phyloP scores from a whole-genome alignment of 352 stramenopile genomes.

The Globisporangium heterothallicum region DNA sequence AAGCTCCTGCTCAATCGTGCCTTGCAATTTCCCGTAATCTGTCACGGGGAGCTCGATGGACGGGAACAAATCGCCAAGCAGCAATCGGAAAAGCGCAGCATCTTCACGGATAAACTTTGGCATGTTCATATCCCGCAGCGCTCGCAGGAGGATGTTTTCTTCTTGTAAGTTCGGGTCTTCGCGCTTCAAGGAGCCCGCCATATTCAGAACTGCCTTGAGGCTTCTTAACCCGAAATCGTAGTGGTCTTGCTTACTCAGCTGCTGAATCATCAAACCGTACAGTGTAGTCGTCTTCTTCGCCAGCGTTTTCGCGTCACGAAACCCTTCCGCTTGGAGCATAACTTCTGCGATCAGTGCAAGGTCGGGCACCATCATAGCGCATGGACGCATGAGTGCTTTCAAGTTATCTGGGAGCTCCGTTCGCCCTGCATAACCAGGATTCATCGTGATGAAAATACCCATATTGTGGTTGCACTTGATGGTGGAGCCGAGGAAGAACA shows the following conservation, averaged over 20 bases:
- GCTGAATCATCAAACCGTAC: constrained; percentile 84
- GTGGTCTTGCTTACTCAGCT: constrained; percentile 85
- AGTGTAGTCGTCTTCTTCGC: constrained; percentile 86
- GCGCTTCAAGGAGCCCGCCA: constrained; percentile 88
- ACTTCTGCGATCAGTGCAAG: constrained; percentile 81
- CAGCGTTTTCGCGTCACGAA: constrained; percentile 72
- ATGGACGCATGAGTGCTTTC: constrained; percentile 82
- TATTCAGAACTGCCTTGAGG: constrained; percentile 84
- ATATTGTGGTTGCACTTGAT: constrained; percentile 88
- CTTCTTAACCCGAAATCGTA: constrained; percentile 83
- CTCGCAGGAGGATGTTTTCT: constrained; percentile 93
- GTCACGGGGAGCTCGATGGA: constrained; percentile 82
- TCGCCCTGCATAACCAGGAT: constrained; percentile 87
- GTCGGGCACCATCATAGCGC: constrained; percentile 87
- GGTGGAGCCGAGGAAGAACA: constrained; percentile 82
- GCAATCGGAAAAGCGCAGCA: constrained; percentile 85
- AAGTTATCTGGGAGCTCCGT: constrained; percentile 88
- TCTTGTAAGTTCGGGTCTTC: constrained; percentile 95
- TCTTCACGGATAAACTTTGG: constrained; percentile 94
- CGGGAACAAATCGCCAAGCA: constrained; percentile 89
- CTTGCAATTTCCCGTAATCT: constrained; percentile 90
- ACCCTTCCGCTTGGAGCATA: constrained; percentile 84
- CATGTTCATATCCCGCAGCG: constrained; percentile 94
- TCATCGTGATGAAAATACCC: constrained; percentile 93
- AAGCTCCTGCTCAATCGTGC: constrained; percentile 85